phyloP scores from a whole-genome alignment of 2,329 filamentous ascomycete species.

The Tolypocladium guangdongense region DNA sequence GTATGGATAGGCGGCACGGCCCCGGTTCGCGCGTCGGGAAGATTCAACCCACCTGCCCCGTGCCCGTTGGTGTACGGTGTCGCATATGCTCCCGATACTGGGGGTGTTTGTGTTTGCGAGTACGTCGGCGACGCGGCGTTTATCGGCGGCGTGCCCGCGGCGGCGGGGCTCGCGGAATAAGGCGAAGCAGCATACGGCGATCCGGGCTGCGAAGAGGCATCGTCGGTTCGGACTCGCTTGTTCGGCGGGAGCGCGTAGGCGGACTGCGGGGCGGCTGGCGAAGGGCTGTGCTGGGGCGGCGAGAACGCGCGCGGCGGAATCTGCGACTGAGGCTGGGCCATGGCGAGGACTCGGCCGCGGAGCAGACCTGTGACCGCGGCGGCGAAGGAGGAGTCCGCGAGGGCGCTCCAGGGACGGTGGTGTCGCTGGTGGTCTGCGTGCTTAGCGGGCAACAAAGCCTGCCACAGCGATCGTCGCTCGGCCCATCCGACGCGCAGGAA shows the following conservation, averaged over 20 bases:
- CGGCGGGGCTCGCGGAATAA: constrained; percentile 35
- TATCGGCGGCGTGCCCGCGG: constrained; percentile 28
- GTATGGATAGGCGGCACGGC: constrained; percentile 20
- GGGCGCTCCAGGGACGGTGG: neutral
- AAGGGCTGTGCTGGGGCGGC: constrained; percentile 49
- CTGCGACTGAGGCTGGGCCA: constrained; percentile 50
- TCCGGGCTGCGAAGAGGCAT: constrained; percentile 54
- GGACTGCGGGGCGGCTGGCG: constrained; percentile 45
- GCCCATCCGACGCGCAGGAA: constrained; percentile 33
- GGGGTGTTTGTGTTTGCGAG: constrained; percentile 20
- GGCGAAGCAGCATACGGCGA: constrained; percentile 48
- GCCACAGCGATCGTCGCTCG: constrained; percentile 31
- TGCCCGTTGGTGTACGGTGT: constrained; percentile 29
- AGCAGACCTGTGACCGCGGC: neutral
- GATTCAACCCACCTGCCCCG: constrained; percentile 20
- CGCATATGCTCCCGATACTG: constrained; percentile 19
- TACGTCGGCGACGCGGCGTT: constrained; percentile 25
- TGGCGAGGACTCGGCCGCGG: constrained; percentile 12
- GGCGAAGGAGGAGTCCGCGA: constrained; percentile 4
- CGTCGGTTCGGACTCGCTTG: constrained; percentile 52
- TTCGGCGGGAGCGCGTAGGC: constrained; percentile 52
- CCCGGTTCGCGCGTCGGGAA: constrained; percentile 22
- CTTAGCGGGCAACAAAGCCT: constrained; percentile 39
- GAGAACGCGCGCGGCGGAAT: constrained; percentile 47
- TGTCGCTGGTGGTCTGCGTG: constrained; percentile 7